Base-by-base conservation (phyloP, 257 asterid species). In the Nicotiana paniculata region DNA sequence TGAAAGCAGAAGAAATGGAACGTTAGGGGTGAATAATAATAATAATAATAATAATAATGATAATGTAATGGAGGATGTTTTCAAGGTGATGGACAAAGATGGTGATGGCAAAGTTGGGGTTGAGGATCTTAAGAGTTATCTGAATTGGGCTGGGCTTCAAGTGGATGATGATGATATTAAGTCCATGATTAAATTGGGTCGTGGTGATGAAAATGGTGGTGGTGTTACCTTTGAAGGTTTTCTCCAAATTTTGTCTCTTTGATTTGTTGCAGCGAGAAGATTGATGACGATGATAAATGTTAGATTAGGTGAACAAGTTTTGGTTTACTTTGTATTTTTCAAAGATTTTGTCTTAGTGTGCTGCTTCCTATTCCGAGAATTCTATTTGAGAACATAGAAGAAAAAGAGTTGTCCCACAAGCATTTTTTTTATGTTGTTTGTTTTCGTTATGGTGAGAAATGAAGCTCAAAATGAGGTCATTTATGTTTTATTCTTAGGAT, bases 81-180 rank as follows among this genome's bases (percentile, higher is more conserved):
- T 96, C 69, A 82, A 84, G 86, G 94, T 88, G 7, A 96, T 96
- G 96, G 99, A 96, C 61, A 93, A 85, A 48, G 98, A 96, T 83
- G 98, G 98, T 76, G 99, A 96, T 83, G 98, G 99, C 11, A 90
- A 86, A 32, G 97, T 96, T 2, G 97, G 97, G 68, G 82, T 75
- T 32, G 91, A 89, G 1, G 99, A 96, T 84, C 79, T 96, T 84
- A 93, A 83, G 90, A 80, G 79, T 12, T 96, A 93, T 74, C 79
- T 94, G 35, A 78, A 13, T 5, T 87, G 85, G 91, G 97, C 97
- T 33, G 98, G 99, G 15, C 87, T 96, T 61, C 88, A 85, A 55
- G 93, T 90, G 16, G 43, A 74, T 0, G 97, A 96, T 51, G 99
- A 96, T 59, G 99, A 94, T 75, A 87, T 96, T n/a, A 82, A 75